phyloP scores from a whole-genome alignment of 2,329 filamentous ascomycete genomes.

The Exophiala dermatitidis region DNA sequence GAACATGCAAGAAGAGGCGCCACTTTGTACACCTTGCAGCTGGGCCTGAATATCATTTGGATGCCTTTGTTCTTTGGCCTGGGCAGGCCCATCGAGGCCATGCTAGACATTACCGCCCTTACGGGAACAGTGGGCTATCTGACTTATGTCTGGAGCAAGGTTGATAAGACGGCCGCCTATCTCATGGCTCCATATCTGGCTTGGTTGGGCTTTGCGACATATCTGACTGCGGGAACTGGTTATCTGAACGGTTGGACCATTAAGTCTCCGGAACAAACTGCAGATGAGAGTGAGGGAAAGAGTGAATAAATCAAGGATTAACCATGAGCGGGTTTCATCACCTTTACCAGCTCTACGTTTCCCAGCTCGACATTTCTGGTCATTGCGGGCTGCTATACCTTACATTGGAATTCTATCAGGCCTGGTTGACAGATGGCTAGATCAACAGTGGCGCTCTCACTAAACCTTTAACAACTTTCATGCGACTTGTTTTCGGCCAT shows the following conservation, averaged over 20 bases:
- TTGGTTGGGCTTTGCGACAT: conserved; percentile 84
- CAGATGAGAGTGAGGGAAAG: conserved; percentile 1
- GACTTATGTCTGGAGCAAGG: conserved; percentile 65
- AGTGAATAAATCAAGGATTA: conserved; percentile 4
- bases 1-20: conserved; percentile 59
- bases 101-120: conserved; percentile 66
- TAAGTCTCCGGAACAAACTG: conserved; percentile 18
- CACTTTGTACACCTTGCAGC: conserved; percentile 77
- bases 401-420: not conserved
- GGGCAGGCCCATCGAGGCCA: conserved; percentile 64
- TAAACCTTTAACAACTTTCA: not conserved
- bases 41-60: conserved; percentile 78
- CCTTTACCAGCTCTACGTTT: not conserved
- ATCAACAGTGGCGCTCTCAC: not conserved
- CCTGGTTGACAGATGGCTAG: not conserved
- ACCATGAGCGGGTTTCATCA: not conserved
- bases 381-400: not conserved
- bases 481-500: too few species aligned
- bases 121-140: conserved; percentile 66
- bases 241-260: conserved; percentile 64
- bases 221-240: conserved; percentile 65
- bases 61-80: conserved; percentile 88
- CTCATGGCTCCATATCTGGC: conserved; percentile 71
- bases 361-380: not conserved
- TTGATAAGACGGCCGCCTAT: conserved; percentile 67